Evolutionary conservation across 2,329 filamentous ascomycete genomes (phyloP).

Genomic region (Pezizomycotina sp.): DNA sequence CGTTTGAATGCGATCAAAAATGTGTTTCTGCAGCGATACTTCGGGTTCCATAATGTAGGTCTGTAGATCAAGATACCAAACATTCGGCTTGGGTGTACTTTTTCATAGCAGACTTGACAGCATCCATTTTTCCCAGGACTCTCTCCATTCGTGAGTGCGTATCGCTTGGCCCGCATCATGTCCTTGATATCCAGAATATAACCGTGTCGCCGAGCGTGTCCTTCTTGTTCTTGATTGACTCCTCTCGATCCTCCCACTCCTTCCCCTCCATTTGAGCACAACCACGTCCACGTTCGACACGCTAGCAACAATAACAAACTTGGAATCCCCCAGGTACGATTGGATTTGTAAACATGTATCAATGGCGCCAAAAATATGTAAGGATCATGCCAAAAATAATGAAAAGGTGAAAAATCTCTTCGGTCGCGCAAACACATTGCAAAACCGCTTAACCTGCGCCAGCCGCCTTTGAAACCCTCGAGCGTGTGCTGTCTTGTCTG

Average conservation of each 20-base stretch:
- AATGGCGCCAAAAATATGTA: too few relatives aligned
- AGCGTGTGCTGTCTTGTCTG: too few relatives aligned
- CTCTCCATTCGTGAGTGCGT: constrained; percentile 91
- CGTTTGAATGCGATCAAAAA: constrained; percentile 63
- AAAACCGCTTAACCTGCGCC: too few relatives aligned
- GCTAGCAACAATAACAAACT: too few relatives aligned
- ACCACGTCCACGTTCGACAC: not conserved
- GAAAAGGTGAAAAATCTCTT: too few relatives aligned
- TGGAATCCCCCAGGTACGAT: too few relatives aligned
- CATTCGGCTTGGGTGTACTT: constrained; percentile 91
- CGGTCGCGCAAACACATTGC: too few relatives aligned
- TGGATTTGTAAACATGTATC: too few relatives aligned
- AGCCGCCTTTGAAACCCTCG: too few relatives aligned
- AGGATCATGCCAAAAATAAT: too few relatives aligned
- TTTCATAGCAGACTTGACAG: constrained; percentile 68
- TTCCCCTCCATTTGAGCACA: constrained; percentile 30
- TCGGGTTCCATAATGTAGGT: constrained; percentile 95
- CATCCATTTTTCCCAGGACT: constrained; percentile 99
- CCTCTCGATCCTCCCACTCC: constrained; percentile 95
- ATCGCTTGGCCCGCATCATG: constrained; percentile 97
- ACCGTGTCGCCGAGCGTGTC: constrained; percentile 74
- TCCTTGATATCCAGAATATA: constrained; percentile 94
- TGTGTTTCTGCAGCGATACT: constrained; percentile 73
- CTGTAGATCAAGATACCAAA: constrained; percentile 98
- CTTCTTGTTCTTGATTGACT: constrained; percentile 89